These are phyloP conservation scores for Colletotrichum sp. DNA, from an alignment of 2,329 filamentous ascomycete species.

Conservation along the genomic window DNA sequence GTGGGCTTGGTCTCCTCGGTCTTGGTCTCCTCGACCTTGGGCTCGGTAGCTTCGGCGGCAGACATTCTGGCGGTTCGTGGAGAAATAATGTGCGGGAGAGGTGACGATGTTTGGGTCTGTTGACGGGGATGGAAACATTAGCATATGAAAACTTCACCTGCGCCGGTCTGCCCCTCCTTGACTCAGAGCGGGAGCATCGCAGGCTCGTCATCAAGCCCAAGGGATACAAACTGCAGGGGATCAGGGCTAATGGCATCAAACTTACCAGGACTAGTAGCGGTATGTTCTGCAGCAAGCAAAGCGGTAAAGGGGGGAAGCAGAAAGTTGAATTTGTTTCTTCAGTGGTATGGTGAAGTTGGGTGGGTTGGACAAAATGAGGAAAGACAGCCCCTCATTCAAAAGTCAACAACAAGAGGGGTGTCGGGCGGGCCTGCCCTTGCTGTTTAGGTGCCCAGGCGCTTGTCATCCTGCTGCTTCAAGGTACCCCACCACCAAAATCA, in stretches of 20 bases:
- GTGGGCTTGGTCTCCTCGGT: constrained; percentile 49
- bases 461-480: neutral
- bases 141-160: constrained; percentile 1
- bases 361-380: constrained; percentile 23
- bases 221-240: neutral
- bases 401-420: constrained; percentile 23
- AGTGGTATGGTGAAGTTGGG: constrained; percentile 19
- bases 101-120: constrained; percentile 9
- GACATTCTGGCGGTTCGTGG: constrained; percentile 46
- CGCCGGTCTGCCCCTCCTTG: constrained; percentile 17
- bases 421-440: constrained; percentile 21
- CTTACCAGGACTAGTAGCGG: constrained; percentile 13
- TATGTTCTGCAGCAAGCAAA: constrained; percentile 13
- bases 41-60: constrained; percentile 54
- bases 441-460: constrained; percentile 17
- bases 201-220: neutral
- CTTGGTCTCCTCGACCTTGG: constrained; percentile 62
- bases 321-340: constrained; percentile 16
- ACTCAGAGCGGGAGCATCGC: neutral
- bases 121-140: constrained; percentile 4
- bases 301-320: constrained; percentile 15
- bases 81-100: neutral
- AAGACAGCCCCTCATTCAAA: constrained; percentile 24
- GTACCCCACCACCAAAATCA: neutral
- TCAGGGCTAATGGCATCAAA: neutral